These are phyloP conservation scores for Paraleonurus japonicus DNA, from an alignment of 257 asterid species.

Conservation along the genomic window DNA sequence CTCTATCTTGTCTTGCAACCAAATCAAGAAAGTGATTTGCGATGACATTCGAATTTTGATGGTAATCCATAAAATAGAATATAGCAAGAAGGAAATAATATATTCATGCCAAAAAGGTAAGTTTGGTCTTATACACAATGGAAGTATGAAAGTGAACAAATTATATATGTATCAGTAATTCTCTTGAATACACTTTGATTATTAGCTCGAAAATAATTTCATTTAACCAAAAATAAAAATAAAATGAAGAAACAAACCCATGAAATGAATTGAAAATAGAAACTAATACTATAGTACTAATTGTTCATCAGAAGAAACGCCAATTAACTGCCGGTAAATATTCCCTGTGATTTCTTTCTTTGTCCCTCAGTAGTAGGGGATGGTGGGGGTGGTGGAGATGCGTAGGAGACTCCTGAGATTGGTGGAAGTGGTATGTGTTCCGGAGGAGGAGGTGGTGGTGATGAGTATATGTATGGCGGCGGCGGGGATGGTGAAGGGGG, in stretches of 20 bases:
- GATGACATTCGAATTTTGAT: too few species aligned
- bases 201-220: slow-evolving; percentile 24
- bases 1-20: too few species aligned
- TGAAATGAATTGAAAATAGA: slow-evolving; percentile 29
- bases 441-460: slow-evolving; percentile 36
- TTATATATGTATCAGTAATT: slow-evolving; percentile 16
- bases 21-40: too few species aligned
- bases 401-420: slow-evolving; percentile 42
- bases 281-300: slow-evolving; percentile 34
- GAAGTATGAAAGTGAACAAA: slow-evolving; percentile 28
- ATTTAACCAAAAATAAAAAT: slow-evolving; percentile 12
- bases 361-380: slow-evolving; percentile 44
- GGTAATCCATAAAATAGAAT: too few species aligned
- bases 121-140: slow-evolving; percentile 7
- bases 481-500: slow-evolving; percentile 30
- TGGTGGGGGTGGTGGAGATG: slow-evolving; percentile 57
- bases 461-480: slow-evolving; percentile 29
- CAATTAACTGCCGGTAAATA: slow-evolving; percentile 16
- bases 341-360: slow-evolving; percentile 13
- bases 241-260: slow-evolving; percentile 22
- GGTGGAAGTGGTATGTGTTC: slow-evolving; percentile 40
- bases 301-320: slow-evolving; percentile 19
- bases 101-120: background rate
- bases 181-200: slow-evolving; percentile 26
- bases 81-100: background rate